Evolutionary conservation across 2,329 filamentous ascomycete species (phyloP).

Genomic region (Beauveria australis): DNA sequence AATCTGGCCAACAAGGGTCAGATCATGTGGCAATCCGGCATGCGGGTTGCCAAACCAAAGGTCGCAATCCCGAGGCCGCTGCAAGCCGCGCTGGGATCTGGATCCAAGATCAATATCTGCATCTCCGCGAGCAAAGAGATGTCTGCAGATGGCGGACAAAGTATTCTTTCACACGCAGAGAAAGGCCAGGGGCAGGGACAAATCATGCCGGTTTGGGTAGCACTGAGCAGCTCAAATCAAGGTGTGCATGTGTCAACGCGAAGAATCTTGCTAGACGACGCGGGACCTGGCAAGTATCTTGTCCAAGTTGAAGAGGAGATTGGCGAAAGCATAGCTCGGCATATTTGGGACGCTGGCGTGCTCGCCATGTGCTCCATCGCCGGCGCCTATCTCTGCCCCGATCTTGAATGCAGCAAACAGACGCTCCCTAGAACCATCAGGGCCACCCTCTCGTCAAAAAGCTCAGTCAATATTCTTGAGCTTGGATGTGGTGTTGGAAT

Average conservation of each 20-base stretch:
- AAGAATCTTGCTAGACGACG: conserved; percentile 21
- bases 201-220: conserved; percentile 36
- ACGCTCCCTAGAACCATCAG: conserved; percentile 24
- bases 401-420: conserved; percentile 19
- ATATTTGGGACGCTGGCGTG: conserved; percentile 51
- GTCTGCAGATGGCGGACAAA: conserved; percentile 20
- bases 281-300: conserved; percentile 14
- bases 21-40: conserved; percentile 25
- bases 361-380: conserved; percentile 30
- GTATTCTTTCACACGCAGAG: conserved; percentile 18
- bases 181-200: conserved; percentile 21
- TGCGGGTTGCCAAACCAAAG: conserved; percentile 31
- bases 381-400: conserved; percentile 20
- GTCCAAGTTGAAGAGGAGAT: conserved; percentile 47
- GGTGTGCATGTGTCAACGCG: conserved; percentile 20
- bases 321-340: conserved; percentile 51
- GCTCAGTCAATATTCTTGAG: conserved; percentile 39
- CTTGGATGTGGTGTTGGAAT: conserved; percentile 51
- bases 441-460: conserved; percentile 19
- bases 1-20: conserved; percentile 19
- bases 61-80: conserved; percentile 22
- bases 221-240: conserved; percentile 20
- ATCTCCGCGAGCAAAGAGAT: conserved; percentile 19
- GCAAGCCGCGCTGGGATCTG: conserved; percentile 18
- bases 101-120: conserved; percentile 20